Percentiles rank a stretch among this genome's conserved stretches.
Evolutionary conservation across 1,284 basidiomycete species (phyloP).

Genomic region (Puccinia hordei): DNA sequence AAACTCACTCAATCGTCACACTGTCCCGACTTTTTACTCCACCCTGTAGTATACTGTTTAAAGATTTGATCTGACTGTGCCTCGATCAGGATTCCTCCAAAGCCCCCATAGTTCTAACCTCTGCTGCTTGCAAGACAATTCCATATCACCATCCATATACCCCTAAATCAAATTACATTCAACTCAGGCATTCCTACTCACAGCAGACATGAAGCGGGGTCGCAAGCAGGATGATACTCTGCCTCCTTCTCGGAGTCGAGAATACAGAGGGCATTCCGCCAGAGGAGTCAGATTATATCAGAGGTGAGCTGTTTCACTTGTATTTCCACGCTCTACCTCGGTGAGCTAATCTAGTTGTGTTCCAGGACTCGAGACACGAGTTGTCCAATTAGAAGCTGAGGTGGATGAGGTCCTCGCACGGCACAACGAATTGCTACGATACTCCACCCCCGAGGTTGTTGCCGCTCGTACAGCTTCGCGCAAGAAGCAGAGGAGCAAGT

Average conservation of each 20-base stretch:
- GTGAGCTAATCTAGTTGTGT: not conserved
- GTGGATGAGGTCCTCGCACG: slow-evolving; percentile 38
- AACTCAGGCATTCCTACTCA: no score
- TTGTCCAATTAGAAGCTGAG: slow-evolving; percentile 32
- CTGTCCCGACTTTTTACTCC: not conserved
- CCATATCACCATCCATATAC: not conserved
- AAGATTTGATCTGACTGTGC: not conserved
- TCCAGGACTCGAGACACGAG: slow-evolving; percentile 39
- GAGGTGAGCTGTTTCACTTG: slow-evolving; percentile 4
- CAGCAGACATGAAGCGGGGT: slow-evolving; percentile 63
- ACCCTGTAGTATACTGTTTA: not conserved
- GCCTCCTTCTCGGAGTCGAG: slow-evolving; percentile 84
- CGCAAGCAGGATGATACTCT: slow-evolving; percentile 88
- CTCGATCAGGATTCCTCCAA: not conserved
- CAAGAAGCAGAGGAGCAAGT: slow-evolving; percentile 35
- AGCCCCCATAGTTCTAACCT: not conserved
- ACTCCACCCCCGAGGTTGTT: slow-evolving; percentile 4
- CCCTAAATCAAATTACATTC: not conserved
- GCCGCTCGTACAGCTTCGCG: slow-evolving; percentile 25
- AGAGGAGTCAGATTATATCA: slow-evolving; percentile 81
- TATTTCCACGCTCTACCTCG: not conserved
- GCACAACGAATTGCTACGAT: slow-evolving; percentile 32
- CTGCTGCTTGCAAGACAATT: not conserved
- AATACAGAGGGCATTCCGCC: slow-evolving; percentile 90
- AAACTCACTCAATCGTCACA: not conserved